These are phyloP conservation scores for Pythium coloratum DNA, from an alignment of 352 stramenopile species.

Conservation along the genomic window DNA sequence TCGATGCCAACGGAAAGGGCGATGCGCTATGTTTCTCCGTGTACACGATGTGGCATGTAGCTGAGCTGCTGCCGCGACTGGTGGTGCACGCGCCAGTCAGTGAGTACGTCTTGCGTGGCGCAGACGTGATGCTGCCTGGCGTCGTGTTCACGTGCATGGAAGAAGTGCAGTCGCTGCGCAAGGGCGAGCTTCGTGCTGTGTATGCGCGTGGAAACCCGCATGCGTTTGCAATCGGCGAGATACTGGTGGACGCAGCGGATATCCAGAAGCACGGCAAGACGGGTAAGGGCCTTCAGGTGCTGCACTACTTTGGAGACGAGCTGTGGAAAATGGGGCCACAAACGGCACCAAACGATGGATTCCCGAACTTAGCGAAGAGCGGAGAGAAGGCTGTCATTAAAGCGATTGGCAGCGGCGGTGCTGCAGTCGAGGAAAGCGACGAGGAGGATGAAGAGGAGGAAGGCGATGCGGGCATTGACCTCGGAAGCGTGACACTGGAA, in stretches of 20 bases:
- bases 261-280: conserved; percentile 61
- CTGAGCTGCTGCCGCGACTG: conserved; percentile 52
- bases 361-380: conserved; percentile 32
- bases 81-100: conserved; percentile 79
- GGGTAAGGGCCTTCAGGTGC: conserved; percentile 62
- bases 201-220: conserved; percentile 75
- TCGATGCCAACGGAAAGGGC: conserved; percentile 73
- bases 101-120: conserved; percentile 74
- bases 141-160: conserved; percentile 65
- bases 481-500: conserved; percentile 35
- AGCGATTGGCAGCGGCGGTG: conserved; percentile 13
- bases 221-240: conserved; percentile 74
- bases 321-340: conserved; percentile 75
- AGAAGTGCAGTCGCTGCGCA: conserved; percentile 52
- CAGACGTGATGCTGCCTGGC: conserved; percentile 83
- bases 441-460: conserved; percentile 22
- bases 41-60: conserved; percentile 65
- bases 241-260: conserved; percentile 67
- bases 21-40: conserved; percentile 57
- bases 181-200: conserved; percentile 66
- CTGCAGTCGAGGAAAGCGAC: conserved; percentile 13
- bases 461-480: conserved; percentile 30
- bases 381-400: conserved; percentile 20
- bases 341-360: conserved; percentile 67
- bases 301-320: conserved; percentile 72